A percentile compares a stretch with the other conserved stretches of the same genome.
Evolutionary conservation across 306 rosid genomes (phyloP).

Genomic region (Casuarina glauca): DNA sequence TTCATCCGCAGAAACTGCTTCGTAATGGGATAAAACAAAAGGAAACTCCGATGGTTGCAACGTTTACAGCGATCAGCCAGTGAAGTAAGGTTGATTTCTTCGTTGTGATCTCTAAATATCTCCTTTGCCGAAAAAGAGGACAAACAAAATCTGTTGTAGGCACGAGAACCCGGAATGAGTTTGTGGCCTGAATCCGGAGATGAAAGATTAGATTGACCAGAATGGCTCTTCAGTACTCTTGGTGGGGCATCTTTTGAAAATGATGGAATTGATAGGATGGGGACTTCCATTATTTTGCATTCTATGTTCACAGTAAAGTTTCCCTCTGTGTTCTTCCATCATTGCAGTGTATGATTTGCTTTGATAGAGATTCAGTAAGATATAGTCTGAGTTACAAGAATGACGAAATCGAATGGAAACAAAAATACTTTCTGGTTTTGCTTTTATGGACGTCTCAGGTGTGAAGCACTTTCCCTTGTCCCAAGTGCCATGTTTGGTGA

Average conservation of each 20-base stretch:
- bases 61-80: too few relatives aligned
- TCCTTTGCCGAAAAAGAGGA: neutral
- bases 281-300: neutral
- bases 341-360: too few relatives aligned
- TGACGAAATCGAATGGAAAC: neutral
- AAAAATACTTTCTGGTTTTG: too few relatives aligned
- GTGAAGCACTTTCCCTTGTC: slow-evolving; percentile 20
- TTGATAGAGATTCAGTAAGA: too few relatives aligned
- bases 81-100: neutral
- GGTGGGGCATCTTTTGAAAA: neutral
- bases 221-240: neutral
- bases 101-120: neutral
- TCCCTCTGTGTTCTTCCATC: too few relatives aligned
- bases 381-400: neutral
- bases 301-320: too few relatives aligned
- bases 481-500: slow-evolving; percentile 4
- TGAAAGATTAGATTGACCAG: neutral
- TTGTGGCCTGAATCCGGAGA: neutral
- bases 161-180: too few relatives aligned
- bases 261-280: neutral
- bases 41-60: too few relatives aligned
- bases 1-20: too few relatives aligned
- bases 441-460: slow-evolving; percentile 23
- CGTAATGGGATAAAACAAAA: too few relatives aligned
- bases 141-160: too few relatives aligned